phyloP scores from a whole-genome alignment of 208 protist species.

The Crithidia expoeki region DNA sequence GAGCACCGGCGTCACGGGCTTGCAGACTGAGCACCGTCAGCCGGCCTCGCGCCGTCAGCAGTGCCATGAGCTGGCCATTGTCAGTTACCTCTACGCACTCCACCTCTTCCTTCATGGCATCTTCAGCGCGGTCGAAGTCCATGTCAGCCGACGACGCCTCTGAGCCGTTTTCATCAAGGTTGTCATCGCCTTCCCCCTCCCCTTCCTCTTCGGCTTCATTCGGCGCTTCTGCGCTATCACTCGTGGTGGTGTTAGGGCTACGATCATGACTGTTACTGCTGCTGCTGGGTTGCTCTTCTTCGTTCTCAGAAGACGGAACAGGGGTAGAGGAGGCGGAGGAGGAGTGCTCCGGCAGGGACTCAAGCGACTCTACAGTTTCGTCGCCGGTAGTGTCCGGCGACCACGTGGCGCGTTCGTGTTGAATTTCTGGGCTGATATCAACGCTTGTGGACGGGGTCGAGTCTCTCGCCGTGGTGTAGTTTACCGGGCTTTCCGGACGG shows the following conservation, averaged over 20 bases:
- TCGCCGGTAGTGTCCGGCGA: background rate
- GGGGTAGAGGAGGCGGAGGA: background rate
- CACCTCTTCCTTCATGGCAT: conserved; percentile 71
- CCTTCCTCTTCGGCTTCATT: conserved; percentile 16
- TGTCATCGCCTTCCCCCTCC: conserved; percentile 21
- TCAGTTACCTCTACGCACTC: conserved; percentile 62
- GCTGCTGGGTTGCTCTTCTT: conserved; percentile 1
- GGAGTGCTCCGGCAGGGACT: background rate
- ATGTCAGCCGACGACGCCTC: conserved; percentile 48
- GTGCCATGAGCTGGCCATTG: conserved; percentile 58
- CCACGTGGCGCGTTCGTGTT: conserved; percentile 1
- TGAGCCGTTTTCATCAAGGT: conserved; percentile 14
- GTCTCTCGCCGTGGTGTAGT: background rate
- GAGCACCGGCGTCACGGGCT: conserved; percentile 6
- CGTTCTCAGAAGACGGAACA: conserved; percentile 3
- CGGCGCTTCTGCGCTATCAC: background rate
- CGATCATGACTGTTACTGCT: background rate
- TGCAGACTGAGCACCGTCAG: conserved; percentile 65
- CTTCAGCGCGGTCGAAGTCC: conserved; percentile 45
- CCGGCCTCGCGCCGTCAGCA: conserved; percentile 68
- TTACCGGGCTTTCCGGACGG: background rate
- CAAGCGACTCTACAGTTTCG: conserved; percentile 3
- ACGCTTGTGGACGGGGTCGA: background rate
- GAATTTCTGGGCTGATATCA: background rate
- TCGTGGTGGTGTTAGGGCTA: background rate